Evolutionary conservation across 768 basidiomycete species (phyloP).

Genomic region (Tricholoma flavovirens): DNA sequence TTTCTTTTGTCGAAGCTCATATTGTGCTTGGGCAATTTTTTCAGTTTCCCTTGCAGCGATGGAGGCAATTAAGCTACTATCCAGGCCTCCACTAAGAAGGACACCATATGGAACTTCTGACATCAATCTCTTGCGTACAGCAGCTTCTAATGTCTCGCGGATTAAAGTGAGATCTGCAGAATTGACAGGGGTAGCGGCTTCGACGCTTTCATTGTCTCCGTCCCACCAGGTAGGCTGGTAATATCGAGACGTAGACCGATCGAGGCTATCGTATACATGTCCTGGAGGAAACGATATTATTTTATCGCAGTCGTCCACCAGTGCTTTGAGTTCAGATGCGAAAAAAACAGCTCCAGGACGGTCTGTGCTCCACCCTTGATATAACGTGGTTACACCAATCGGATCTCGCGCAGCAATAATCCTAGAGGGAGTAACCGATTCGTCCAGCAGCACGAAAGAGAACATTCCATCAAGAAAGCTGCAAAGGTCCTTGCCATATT

Average conservation of each 20-base stretch:
- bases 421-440: conserved; percentile 82
- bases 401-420: conserved; percentile 96
- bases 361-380: conserved; percentile 89
- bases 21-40: conserved; percentile 77
- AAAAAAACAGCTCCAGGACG: conserved; percentile 84
- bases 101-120: conserved; percentile 98
- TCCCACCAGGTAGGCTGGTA: conserved; percentile 88
- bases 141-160: conserved; percentile 80
- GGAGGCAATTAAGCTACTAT: conserved; percentile 92
- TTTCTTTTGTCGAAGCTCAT: conserved; percentile 60
- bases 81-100: conserved; percentile 89
- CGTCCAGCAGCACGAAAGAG: conserved; percentile 94
- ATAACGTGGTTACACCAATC: conserved; percentile 97
- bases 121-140: conserved; percentile 95
- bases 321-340: conserved; percentile 91
- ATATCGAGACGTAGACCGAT: conserved; percentile 74
- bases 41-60: conserved; percentile 95
- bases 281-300: conserved; percentile 97
- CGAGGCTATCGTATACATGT: conserved; percentile 87
- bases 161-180: conserved; percentile 62
- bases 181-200: conserved; percentile 51
- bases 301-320: conserved; percentile 88
- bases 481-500: conserved; percentile 74
- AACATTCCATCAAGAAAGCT: conserved; percentile 95
- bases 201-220: conserved; percentile 63